Evolutionary conservation across 306 rosid species (phyloP), one percentile per base, ranked within the genome.

Genomic region (Vigna radiata): DNA sequence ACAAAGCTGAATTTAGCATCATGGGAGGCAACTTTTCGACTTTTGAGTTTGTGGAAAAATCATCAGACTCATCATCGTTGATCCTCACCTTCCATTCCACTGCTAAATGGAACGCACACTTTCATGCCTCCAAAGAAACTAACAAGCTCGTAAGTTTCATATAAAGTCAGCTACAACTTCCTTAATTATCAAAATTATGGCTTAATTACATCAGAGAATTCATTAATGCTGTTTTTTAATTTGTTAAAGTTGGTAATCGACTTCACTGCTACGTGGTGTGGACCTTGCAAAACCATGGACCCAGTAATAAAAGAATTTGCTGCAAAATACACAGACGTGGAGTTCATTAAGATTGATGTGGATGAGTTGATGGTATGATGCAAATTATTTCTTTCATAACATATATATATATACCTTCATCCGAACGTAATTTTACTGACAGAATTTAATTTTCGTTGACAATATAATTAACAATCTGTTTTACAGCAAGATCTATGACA

Each of bases 201-300:
- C 1, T 21, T 61, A 16, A 61, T 61, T 61, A 29, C 44, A 61
- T 3, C 2, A 15, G 67, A 18, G 1, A 39, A 50, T 39, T 16
- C 59, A 46, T 15, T 14, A 63, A 17, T n/a, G 18, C 27, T 63
- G 0, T 6, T 6, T 7, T 36, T 29, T 31, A 61, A 29, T 48
- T 31, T 25, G 58, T 21, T 78, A 70, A 58, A 93, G 98, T 37
- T 89, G 88, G 96, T 94, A 86, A 72, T 94, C n/a, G 91, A 91
- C 73, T 94, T 94, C 86, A 84, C 97, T 11, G 97, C 98, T 65
- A 64, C 89, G 2, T 94, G 97, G 97, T 94, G 98, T 55, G 93
- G 86, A 81, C 96, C 97, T 39, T 94, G 98, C 84, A 85, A 86
- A 68, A 19, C 44, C 23, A 94, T 94, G 87, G 91, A 89, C 41